A percentile compares a stretch with the other conserved stretches of the same genome.
Conservation (phyloP, 331 rosid species). For the Saraca asoca region DNA sequence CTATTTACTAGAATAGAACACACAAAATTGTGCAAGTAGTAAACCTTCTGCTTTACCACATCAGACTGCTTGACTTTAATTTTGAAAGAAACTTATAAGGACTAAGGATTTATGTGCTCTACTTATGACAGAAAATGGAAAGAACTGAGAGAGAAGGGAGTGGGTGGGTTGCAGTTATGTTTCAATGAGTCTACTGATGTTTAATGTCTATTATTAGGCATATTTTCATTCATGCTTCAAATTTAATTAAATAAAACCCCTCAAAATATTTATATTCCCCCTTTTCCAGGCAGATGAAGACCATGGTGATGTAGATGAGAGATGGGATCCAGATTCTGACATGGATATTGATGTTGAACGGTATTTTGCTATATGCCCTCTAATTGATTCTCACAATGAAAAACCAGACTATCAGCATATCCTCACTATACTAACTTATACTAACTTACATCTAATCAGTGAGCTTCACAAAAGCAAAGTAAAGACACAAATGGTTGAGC, state of each 20-base stretch:
- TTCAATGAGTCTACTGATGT: no score
- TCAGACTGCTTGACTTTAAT: no score
- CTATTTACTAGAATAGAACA: no score
- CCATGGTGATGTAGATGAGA: slow-evolving; percentile 60
- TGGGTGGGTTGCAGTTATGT: no score
- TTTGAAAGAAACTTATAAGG: no score
- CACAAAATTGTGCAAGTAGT: no score
- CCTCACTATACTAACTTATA: slow-evolving; percentile 32
- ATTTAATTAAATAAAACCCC: not conserved
- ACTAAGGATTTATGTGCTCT: no score
- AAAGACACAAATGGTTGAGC: slow-evolving; percentile 70
- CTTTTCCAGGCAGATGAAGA: slow-evolving; percentile 77
- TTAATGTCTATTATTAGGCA: no score
- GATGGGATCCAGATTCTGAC: slow-evolving; percentile 77
- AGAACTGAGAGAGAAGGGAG: no score
- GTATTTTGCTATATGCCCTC: slow-evolving; percentile 41
- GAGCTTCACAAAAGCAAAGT: slow-evolving; percentile 63
- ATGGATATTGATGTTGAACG: slow-evolving; percentile 73
- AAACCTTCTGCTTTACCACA: no score
- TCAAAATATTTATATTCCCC: slow-evolving; percentile 13
- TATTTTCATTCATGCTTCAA: not conserved
- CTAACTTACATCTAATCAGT: slow-evolving; percentile 47
- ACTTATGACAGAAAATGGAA: no score
- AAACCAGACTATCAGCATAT: slow-evolving; percentile 15
- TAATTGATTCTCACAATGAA: slow-evolving; percentile 1